phyloP scores from a whole-genome alignment of 202 grass and related monocot genomes.

The Hordeum pubiflorum region DNA sequence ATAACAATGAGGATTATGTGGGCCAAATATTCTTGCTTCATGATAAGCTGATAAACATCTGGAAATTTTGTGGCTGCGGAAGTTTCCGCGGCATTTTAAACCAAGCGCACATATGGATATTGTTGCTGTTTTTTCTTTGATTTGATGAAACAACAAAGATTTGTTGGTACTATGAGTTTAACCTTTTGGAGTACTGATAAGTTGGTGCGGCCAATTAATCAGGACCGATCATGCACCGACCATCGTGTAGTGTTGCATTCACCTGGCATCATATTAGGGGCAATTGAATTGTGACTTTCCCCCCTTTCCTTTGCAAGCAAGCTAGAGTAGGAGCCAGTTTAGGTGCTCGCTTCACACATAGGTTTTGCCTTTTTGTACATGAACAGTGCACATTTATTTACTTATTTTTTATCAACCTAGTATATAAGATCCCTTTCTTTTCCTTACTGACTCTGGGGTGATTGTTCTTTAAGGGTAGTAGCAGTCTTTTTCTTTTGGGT shows the following conservation, averaged over 20 bases:
- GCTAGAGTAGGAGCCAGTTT: constrained; percentile 8
- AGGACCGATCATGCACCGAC: constrained; percentile 1
- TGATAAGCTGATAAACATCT: no score
- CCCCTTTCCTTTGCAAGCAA: constrained; percentile 36
- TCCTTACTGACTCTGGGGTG: not conserved
- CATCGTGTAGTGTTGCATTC: not conserved
- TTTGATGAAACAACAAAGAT: no score
- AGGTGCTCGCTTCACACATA: not conserved
- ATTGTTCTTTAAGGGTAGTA: not conserved
- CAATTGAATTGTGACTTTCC: constrained; percentile 25
- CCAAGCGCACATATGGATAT: no score
- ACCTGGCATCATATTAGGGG: constrained; percentile 5
- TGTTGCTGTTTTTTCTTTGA: no score
- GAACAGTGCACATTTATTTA: constrained; percentile 3
- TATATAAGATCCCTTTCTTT: not conserved
- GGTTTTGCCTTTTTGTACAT: constrained; percentile 6
- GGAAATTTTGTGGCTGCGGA: no score
- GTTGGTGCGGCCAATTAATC: constrained; percentile 33
- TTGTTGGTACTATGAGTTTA: no score
- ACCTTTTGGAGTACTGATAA: no score
- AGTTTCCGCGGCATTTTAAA: not conserved
- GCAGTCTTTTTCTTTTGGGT: not conserved
- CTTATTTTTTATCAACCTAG: not conserved
- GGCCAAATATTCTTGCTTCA: no score
- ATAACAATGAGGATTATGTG: not conserved